Percentiles rank a stretch among this genome's conserved stretches.
Conservation (phyloP, 441 rosid genomes). For the Pelargonium myrrhifolium region DNA sequence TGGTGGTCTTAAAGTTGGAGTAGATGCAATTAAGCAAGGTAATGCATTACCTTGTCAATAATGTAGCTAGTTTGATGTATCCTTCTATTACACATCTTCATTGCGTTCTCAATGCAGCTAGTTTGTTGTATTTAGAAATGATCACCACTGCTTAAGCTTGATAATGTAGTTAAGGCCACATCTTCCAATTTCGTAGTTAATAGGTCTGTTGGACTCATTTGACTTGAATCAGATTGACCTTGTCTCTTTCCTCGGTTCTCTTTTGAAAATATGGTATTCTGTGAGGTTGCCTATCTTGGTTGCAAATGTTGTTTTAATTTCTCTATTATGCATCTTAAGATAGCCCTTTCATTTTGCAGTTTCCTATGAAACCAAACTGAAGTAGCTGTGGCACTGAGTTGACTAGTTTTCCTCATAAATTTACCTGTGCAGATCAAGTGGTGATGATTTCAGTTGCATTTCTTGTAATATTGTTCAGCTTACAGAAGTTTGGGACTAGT, state of each 20-base stretch:
- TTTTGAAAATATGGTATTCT: neutral
- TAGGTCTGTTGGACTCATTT: neutral
- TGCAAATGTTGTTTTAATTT: neutral
- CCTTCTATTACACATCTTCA: too few relatives aligned
- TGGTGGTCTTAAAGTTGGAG: conserved; percentile 84
- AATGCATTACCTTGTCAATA: conserved; percentile 20
- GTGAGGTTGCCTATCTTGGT: neutral
- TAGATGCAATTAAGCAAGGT: conserved; percentile 71
- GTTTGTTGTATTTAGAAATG: neutral
- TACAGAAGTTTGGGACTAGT: conserved; percentile 95
- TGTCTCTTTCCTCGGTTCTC: neutral
- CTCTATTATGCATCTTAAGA: neutral
- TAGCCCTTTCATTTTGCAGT: neutral
- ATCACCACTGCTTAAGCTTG: too few relatives aligned
- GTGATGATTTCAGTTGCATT: conserved; percentile 80
- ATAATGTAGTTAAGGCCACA: too few relatives aligned
- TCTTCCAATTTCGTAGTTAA: too few relatives aligned
- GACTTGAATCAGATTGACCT: neutral
- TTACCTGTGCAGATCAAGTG: conserved; percentile 66
- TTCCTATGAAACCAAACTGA: neutral
- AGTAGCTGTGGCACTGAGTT: conserved; percentile 19
- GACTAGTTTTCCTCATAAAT: conserved; percentile 14
- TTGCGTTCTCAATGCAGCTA: too few relatives aligned
- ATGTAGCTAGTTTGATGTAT: too few relatives aligned
- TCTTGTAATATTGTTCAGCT: conserved; percentile 79